Base-by-base conservation (phyloP, 2,329 filamentous ascomycete species). In the Botrytis hyacinthi region DNA sequence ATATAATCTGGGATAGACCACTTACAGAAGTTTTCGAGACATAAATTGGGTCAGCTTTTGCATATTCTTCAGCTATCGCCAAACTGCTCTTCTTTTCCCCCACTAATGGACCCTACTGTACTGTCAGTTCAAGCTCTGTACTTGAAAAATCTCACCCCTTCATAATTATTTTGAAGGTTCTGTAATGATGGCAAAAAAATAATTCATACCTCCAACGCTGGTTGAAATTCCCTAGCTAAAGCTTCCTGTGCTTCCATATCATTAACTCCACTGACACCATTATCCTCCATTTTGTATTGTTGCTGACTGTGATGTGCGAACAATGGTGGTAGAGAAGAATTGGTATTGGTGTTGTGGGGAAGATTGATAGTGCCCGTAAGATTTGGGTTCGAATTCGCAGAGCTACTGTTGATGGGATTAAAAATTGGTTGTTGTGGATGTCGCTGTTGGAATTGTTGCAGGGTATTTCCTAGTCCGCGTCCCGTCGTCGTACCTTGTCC, bases 1-100 rank as follows among this genome's bases (percentile, higher is more conserved):
- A 57, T 51, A 54, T 18, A 14, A 57, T 46, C 35, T 65, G 57
- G 20, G 57, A 70, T n/a, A 16, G 8, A 75, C 76, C 73, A 86
- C 90, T 83, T 85, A 97, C 95, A 80, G 89, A 88, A 67, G 95
- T 98, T 86, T 98, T 98, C 74, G 92, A 89, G 69, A 95, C 91
- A 82, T 93, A 97, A 76, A 93, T 85, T 9, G 91, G 90, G 82
- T 98, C 95, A 75, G 94, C 95, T 82, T 92, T 92, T 75, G 94
- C 93, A 84, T 97, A 98, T 82, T 97, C 93, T 76, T 91, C 87
- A 26, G 92, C 90, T 80, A 99, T 94, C 77, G 87, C 89, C 78
- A 90, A 88, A 83, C 91, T 97, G 70, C 92, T 89, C 80, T 90
- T 89, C 83, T 92, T 93, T 75, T 91, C 87, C 79, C 94, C 93